phyloP scores from a whole-genome alignment of 345 rosid genomes.

The Camelina sativa region DNA sequence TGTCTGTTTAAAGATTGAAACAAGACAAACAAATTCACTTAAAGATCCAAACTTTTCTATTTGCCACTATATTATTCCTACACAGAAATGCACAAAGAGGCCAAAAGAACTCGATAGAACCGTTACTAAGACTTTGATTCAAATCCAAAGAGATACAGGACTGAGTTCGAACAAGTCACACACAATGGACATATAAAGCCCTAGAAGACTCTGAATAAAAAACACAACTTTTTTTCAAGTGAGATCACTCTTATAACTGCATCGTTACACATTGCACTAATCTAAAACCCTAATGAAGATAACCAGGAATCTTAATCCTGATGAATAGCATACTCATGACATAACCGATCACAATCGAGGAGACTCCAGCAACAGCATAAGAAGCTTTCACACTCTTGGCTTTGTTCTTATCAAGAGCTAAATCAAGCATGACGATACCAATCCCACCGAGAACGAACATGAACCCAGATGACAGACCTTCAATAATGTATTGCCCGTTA shows the following conservation, averaged over 20 bases:
- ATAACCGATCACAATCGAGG: conserved; percentile 67
- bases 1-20: not conserved
- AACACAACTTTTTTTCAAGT: not conserved
- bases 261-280: not conserved
- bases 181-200: not conserved
- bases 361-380: conserved; percentile 70
- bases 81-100: not conserved
- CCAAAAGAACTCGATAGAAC: not conserved
- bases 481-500: conserved; percentile 91
- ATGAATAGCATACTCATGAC: conserved; percentile 88
- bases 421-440: conserved; percentile 77
- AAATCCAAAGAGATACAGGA: not conserved
- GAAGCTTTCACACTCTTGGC: conserved; percentile 73
- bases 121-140: not conserved
- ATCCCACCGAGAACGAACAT: conserved; percentile 85
- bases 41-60: not conserved
- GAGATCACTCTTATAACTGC: not conserved
- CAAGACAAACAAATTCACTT: not conserved
- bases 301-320: conserved; percentile 90
- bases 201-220: not conserved
- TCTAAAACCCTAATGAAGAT: conserved; percentile 48
- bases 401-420: conserved; percentile 73
- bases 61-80: too few relatives aligned
- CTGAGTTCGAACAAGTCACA: not conserved
- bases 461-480: conserved; percentile 91